A percentile compares a stretch with the other conserved stretches of the same genome.
Evolutionary conservation across 1,139 yeast genomes (phyloP).

Genomic region (Nematodospora anomalae): DNA sequence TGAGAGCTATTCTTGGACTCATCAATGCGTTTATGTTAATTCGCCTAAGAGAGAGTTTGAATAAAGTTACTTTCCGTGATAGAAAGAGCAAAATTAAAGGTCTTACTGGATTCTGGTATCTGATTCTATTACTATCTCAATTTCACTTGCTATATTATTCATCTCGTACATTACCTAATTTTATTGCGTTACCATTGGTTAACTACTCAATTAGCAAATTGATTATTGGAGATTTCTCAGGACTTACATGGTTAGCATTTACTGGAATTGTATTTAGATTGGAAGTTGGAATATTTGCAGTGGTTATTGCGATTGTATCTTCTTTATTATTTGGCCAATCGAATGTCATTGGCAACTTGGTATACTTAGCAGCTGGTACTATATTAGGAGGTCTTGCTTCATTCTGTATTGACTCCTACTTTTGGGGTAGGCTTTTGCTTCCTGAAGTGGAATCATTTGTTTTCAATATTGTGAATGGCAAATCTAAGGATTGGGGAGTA

Average conservation of each 20-base stretch:
- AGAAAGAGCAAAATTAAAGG: slow-evolving; percentile 23
- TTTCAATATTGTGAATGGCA: slow-evolving; percentile 73
- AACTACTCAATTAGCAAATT: slow-evolving; percentile 54
- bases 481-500: slow-evolving; percentile 78
- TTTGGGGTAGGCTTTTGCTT: slow-evolving; percentile 60
- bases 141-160: slow-evolving; percentile 80
- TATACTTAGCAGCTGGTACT: slow-evolving; percentile 52
- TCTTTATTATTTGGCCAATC: slow-evolving; percentile 45
- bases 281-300: slow-evolving; percentile 66
- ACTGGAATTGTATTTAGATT: slow-evolving; percentile 68
- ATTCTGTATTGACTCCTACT: slow-evolving; percentile 63
- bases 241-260: slow-evolving; percentile 60
- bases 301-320: slow-evolving; percentile 45
- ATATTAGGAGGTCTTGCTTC: slow-evolving; percentile 53
- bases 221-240: slow-evolving; percentile 51
- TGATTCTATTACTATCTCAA: slow-evolving; percentile 58
- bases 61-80: slow-evolving; percentile 26
- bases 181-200: slow-evolving; percentile 77
- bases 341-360: slow-evolving; percentile 32
- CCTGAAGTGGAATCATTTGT: slow-evolving; percentile 77
- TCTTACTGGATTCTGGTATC: slow-evolving; percentile 55
- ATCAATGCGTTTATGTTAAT: slow-evolving; percentile 40
- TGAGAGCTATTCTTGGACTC: slow-evolving; percentile 55
- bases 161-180: slow-evolving; percentile 83
- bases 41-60: slow-evolving; percentile 26